Evolutionary conservation across 2,329 filamentous ascomycete species (phyloP).

Genomic region (Microsporum ferrugineum): DNA sequence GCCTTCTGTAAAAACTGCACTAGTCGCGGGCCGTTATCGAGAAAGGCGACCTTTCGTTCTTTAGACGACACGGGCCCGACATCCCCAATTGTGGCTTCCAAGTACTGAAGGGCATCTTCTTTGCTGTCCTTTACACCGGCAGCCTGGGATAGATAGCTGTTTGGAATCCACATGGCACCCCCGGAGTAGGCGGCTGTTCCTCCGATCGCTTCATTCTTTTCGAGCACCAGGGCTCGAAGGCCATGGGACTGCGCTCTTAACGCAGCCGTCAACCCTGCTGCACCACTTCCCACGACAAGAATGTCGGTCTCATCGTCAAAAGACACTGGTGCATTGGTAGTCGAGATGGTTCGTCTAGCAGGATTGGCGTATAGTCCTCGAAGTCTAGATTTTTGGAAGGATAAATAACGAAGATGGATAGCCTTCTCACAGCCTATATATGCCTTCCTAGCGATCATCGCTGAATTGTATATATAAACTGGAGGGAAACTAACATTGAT

Average conservation of each 20-base stretch:
- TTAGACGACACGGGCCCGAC: constrained; percentile 22
- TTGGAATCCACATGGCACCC: constrained; percentile 28
- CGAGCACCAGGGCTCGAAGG: constrained; percentile 21
- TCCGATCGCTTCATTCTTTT: constrained; percentile 25
- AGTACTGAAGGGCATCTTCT: constrained; percentile 18
- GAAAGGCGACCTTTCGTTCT: constrained; percentile 17
- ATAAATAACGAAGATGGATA: background rate
- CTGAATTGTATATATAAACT: too few species aligned
- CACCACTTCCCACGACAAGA: constrained; percentile 27
- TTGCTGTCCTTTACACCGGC: constrained; percentile 18
- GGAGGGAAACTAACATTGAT: too few species aligned
- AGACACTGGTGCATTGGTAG: background rate
- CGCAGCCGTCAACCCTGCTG: constrained; percentile 19
- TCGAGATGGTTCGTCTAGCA: constrained; percentile 18
- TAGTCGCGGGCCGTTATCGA: constrained; percentile 25
- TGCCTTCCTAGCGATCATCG: too few species aligned
- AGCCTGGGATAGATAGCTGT: constrained; percentile 17
- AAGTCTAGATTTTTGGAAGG: background rate
- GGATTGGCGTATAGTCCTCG: background rate
- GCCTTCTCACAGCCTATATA: too few species aligned
- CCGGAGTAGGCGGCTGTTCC: constrained; percentile 29
- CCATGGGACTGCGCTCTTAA: constrained; percentile 19
- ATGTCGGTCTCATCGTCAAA: constrained; percentile 16
- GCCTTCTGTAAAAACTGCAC: constrained; percentile 20
- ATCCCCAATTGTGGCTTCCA: constrained; percentile 22